A percentile compares a stretch with the other conserved stretches of the same genome.
Evolutionary conservation across 768 basidiomycete genomes (phyloP).

Genomic region (Tricholoma sp.): DNA sequence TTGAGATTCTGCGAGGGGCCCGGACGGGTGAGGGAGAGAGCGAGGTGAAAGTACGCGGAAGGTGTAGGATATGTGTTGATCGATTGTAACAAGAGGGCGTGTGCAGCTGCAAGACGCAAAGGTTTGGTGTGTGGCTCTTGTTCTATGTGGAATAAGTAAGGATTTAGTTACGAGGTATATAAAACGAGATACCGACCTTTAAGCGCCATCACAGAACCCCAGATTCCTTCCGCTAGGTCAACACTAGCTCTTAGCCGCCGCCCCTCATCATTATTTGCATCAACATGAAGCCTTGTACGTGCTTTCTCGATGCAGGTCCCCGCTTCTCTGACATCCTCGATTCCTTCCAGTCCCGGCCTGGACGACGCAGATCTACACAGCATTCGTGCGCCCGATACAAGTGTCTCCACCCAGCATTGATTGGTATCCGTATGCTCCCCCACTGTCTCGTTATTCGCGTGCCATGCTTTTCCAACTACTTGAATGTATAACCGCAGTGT

Average conservation of each 20-base stretch:
- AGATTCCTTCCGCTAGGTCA: conserved; percentile 67
- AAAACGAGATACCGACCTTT: conserved; percentile 43
- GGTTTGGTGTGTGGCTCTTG: conserved; percentile 60
- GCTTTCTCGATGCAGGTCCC: conserved; percentile 57
- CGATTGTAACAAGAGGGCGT: conserved; percentile 44
- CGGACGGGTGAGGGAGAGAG: conserved; percentile 63
- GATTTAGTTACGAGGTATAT: not conserved
- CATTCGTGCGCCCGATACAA: conserved; percentile 75
- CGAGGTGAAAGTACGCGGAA: conserved; percentile 72
- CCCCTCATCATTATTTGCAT: conserved; percentile 27
- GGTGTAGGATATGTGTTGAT: conserved; percentile 45
- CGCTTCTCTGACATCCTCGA: conserved; percentile 61
- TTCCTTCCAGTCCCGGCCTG: conserved; percentile 31
- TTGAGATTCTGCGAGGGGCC: conserved; percentile 61
- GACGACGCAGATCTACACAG: conserved; percentile 49
- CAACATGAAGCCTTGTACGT: conserved; percentile 42
- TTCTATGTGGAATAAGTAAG: conserved; percentile 35
- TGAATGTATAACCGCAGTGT: conserved; percentile 79
- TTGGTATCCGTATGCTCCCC: conserved; percentile 59
- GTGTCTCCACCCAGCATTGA: conserved; percentile 66
- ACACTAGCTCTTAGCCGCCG: conserved; percentile 53
- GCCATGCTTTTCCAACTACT: conserved; percentile 76
- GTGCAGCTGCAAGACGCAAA: conserved; percentile 51
- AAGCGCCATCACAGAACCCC: conserved; percentile 61
- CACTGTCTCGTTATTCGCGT: conserved; percentile 38